phyloP scores from a whole-genome alignment of 805 yeast genomes.

The Citeromyces matritensis region DNA sequence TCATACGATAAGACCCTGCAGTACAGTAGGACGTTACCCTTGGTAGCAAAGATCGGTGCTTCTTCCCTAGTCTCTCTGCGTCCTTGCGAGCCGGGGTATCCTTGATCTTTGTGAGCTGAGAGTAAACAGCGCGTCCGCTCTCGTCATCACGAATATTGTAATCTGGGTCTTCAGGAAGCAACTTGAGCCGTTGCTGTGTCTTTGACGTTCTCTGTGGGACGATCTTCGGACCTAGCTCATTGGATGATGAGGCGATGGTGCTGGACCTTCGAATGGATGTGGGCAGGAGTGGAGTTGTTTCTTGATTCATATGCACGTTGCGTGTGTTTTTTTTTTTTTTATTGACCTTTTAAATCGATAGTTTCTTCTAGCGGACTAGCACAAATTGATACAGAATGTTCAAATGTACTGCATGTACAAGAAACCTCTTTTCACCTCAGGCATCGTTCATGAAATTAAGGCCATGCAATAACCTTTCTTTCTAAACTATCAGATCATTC shows the following conservation, averaged over 20 bases:
- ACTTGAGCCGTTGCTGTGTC: conserved; percentile 57
- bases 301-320: background rate
- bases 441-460: too few relatives aligned
- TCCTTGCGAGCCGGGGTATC: conserved; percentile 85
- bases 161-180: conserved; percentile 46
- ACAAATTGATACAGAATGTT: too few relatives aligned
- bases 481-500: too few relatives aligned
- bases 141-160: conserved; percentile 7
- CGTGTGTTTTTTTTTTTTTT: background rate
- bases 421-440: too few relatives aligned
- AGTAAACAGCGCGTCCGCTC: conserved; percentile 37
- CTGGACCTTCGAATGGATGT: background rate
- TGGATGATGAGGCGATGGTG: conserved; percentile 4
- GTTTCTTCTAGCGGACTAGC: too few relatives aligned
- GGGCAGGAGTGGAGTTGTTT: background rate
- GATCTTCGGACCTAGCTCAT: conserved; percentile 27
- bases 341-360: conserved; percentile 1
- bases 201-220: conserved; percentile 67
- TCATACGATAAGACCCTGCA: conserved; percentile 83
- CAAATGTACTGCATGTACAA: too few relatives aligned
- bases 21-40: conserved; percentile 95
- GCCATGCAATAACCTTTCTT: too few relatives aligned
- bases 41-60: conserved; percentile 72
- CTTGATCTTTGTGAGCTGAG: conserved; percentile 72
- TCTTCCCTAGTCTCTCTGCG: conserved; percentile 86